phyloP scores from a whole-genome alignment of 2,329 filamentous ascomycete genomes.

The Curvularia spicifera region DNA sequence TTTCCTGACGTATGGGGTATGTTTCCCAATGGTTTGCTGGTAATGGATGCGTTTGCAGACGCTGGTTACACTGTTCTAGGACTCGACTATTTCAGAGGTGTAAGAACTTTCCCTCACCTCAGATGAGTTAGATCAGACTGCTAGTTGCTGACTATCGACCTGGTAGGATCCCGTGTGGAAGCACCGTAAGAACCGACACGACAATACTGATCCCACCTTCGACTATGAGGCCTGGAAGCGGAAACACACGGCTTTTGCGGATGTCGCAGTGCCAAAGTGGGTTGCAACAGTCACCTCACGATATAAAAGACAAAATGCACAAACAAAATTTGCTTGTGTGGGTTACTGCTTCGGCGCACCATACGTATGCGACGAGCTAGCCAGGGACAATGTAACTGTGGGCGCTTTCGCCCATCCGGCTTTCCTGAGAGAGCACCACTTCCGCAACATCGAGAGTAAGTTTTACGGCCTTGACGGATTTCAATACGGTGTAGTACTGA shows the following conservation, averaged over 20 bases:
- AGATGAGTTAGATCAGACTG: neutral
- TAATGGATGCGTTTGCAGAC: slow-evolving; percentile 57
- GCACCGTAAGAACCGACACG: slow-evolving; percentile 41
- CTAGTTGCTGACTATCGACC: neutral
- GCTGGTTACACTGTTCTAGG: slow-evolving; percentile 54
- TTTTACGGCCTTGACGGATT: neutral
- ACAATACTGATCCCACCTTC: slow-evolving; percentile 44
- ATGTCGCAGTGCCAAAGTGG: slow-evolving; percentile 56
- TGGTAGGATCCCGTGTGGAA: slow-evolving; percentile 54
- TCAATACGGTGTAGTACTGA: neutral
- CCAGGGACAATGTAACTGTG: slow-evolving; percentile 46
- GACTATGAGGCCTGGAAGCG: slow-evolving; percentile 58
- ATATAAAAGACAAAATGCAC: slow-evolving; percentile 40
- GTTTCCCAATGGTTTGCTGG: slow-evolving; percentile 52
- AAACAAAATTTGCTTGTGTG: slow-evolving; percentile 51
- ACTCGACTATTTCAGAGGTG: slow-evolving; percentile 56
- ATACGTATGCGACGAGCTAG: slow-evolving; percentile 55
- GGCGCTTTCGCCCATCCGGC: slow-evolving; percentile 62
- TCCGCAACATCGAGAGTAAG: slow-evolving; percentile 48
- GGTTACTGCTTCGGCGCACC: slow-evolving; percentile 53
- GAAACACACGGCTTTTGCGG: slow-evolving; percentile 55
- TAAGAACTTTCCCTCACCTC: slow-evolving; percentile 24
- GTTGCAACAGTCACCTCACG: slow-evolving; percentile 46
- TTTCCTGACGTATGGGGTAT: slow-evolving; percentile 57
- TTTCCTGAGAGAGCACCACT: slow-evolving; percentile 57